Conservation (phyloP, 352 stramenopile species). For the Pythium sukuiense region DNA sequence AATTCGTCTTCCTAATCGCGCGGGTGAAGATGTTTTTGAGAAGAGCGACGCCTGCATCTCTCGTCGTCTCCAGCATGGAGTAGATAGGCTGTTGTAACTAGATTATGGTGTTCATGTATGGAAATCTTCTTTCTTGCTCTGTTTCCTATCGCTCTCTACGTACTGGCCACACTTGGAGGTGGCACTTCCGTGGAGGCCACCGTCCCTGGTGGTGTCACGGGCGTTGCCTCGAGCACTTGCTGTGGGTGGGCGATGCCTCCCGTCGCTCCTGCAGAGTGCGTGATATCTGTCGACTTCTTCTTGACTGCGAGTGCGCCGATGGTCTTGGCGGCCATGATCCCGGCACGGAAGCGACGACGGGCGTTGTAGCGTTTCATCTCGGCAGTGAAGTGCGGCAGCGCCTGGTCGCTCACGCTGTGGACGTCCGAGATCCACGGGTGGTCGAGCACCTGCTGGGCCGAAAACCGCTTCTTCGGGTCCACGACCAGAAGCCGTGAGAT, state of each 20-base stretch:
- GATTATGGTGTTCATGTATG: constrained; percentile 4
- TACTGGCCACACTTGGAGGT: constrained; percentile 9
- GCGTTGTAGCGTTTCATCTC: constrained; percentile 91
- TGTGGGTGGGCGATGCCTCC: constrained; percentile 21
- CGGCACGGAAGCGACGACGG: constrained; percentile 69
- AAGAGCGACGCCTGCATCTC: not conserved
- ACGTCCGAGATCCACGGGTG: constrained; percentile 87
- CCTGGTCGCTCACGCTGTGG: constrained; percentile 68
- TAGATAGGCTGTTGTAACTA: constrained; percentile 4
- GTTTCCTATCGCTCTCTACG: not conserved
- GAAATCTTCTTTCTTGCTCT: not conserved
- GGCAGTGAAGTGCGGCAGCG: constrained; percentile 84
- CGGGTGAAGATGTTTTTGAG: not conserved
- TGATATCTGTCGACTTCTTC: constrained; percentile 53
- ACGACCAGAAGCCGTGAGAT: constrained; percentile 90
- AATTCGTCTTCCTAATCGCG: not conserved
- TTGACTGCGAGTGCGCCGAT: constrained; percentile 46
- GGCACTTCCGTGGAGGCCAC: constrained; percentile 14
- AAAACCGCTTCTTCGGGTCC: constrained; percentile 90
- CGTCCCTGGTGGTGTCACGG: constrained; percentile 18
- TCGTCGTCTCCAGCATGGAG: not conserved
- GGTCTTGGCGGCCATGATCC: constrained; percentile 81
- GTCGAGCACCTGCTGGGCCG: constrained; percentile 76
- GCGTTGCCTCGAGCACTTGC: constrained; percentile 25
- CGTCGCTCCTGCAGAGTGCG: constrained; percentile 20